Evolutionary conservation across 2,329 filamentous ascomycete species (phyloP), one percentile per base, ranked within the genome.

Genomic region (Penicillium concentricum): DNA sequence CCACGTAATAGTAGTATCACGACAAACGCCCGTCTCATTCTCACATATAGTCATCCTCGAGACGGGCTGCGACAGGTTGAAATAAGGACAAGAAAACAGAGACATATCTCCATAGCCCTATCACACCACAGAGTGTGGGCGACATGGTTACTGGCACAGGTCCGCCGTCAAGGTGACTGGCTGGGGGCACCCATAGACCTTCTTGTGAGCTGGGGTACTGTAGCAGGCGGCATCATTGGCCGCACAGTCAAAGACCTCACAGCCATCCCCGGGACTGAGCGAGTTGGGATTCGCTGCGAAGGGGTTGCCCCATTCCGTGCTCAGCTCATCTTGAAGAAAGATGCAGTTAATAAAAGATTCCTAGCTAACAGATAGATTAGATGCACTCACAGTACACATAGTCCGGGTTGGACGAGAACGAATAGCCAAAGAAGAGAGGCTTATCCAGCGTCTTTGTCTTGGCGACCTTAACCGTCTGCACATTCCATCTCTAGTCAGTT

Each of bases 351-450:
- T 50, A 35, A 50, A 50, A 43, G 9, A 48, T 54, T 44, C 16
- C 22, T 50, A 32, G 44, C 37, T 32, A 41, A 35, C 10, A 53
- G 37, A 43, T 50, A 50, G 18, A 59, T 53, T 53, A 2, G 39
- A 10, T 57, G 20, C 13, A 61, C 65, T 63, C 42, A 67, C 63
- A 67, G 58, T 66, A 67, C 1, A 59, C 63, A 35, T 66, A 66
- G 62, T 66, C 57, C 5, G 65, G 65, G 45, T 60, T 63, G 24
- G 63, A 62, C 5, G 60, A 62, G 55, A 67, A 65, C 8, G 65
- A 67, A 56, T 67, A 67, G 51, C 63, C 63, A 58, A 67, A 66
- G 58, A 67, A 67, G 42, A 66, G 62, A 57, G 69, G 68, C 13
- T 28, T 58, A 46, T 56, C 38, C 38, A 72, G 59, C 12, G 68